Conservation (phyloP, 257 asterid genomes). For the Echium plantagineum region DNA sequence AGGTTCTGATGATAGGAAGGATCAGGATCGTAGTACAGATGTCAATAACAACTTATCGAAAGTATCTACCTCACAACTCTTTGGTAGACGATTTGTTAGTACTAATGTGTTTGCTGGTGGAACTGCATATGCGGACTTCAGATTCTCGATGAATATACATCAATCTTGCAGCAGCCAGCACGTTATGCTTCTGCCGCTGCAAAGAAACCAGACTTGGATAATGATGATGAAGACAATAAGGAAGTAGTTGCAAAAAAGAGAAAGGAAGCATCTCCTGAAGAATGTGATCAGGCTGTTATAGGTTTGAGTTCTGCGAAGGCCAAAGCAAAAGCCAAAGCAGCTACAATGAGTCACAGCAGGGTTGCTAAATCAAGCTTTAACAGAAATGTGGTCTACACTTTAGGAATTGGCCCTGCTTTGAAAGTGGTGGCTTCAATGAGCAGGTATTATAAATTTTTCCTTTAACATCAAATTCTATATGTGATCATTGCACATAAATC, state of each 20-base stretch:
- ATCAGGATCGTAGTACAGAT: slow-evolving; percentile 18
- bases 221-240: slow-evolving; percentile 47
- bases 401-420: slow-evolving; percentile 77
- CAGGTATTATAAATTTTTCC: slow-evolving; percentile 35
- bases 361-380: slow-evolving; percentile 32
- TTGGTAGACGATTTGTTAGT: slow-evolving; percentile 25
- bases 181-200: slow-evolving; percentile 59
- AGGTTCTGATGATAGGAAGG: slow-evolving; percentile 17
- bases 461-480: neutral
- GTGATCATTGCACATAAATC: neutral
- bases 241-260: slow-evolving; percentile 42
- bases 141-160: slow-evolving; percentile 22
- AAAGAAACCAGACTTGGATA: slow-evolving; percentile 49
- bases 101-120: slow-evolving; percentile 17
- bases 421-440: slow-evolving; percentile 75
- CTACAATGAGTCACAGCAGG: slow-evolving; percentile 52
- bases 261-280: slow-evolving; percentile 85
- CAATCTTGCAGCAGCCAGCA: slow-evolving; percentile 29
- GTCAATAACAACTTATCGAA: slow-evolving; percentile 19
- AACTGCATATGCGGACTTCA: slow-evolving; percentile 28
- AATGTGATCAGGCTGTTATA: slow-evolving; percentile 84
- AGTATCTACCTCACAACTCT: slow-evolving; percentile 20
- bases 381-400: slow-evolving; percentile 46
- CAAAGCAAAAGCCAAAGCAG: slow-evolving; percentile 61
- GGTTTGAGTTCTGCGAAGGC: slow-evolving; percentile 83